Conservation (phyloP, 2,329 filamentous ascomycete species). For the Penicillium psychrosexuale region DNA sequence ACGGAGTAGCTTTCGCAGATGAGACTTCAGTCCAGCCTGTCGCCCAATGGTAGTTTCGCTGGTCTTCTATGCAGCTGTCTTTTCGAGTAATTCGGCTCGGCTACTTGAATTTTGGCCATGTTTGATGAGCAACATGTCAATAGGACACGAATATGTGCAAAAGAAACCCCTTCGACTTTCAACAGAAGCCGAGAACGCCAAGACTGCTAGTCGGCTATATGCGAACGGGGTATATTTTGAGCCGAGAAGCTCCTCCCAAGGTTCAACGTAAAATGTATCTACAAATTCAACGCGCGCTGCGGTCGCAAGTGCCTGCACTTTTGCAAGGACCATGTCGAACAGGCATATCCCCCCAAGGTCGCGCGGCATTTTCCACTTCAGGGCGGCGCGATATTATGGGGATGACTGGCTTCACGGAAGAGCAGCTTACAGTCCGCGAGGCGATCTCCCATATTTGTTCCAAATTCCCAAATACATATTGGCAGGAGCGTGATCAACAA, state of each 20-base stretch:
- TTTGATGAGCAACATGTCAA: neutral
- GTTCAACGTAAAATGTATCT: slow-evolving; percentile 12
- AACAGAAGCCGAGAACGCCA: slow-evolving; percentile 15
- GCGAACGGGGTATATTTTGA: slow-evolving; percentile 1
- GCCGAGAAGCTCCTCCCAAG: neutral
- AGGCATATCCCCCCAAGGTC: neutral
- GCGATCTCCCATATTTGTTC: slow-evolving; percentile 66
- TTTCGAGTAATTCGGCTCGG: neutral
- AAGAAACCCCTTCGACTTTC: neutral
- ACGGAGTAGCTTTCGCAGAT: no score
- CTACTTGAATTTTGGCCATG: neutral
- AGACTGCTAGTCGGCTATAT: slow-evolving; percentile 21
- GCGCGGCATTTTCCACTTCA: slow-evolving; percentile 34
- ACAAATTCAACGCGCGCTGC: slow-evolving; percentile 9
- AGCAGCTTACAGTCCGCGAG: slow-evolving; percentile 69
- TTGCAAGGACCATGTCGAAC: neutral
- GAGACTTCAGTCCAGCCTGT: neutral
- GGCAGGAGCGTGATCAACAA: slow-evolving; percentile 68
- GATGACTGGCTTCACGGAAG: slow-evolving; percentile 67
- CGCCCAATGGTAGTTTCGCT: no score
- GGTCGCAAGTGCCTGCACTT: slow-evolving; percentile 5
- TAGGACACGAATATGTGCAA: neutral
- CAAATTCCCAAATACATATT: slow-evolving; percentile 69
- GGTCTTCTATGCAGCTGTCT: neutral
- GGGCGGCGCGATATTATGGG: slow-evolving; percentile 59